Evolutionary conservation across 2,329 filamentous ascomycete genomes (phyloP), one percentile per base, ranked within the genome.

Genomic region (Fusarium sp.): DNA sequence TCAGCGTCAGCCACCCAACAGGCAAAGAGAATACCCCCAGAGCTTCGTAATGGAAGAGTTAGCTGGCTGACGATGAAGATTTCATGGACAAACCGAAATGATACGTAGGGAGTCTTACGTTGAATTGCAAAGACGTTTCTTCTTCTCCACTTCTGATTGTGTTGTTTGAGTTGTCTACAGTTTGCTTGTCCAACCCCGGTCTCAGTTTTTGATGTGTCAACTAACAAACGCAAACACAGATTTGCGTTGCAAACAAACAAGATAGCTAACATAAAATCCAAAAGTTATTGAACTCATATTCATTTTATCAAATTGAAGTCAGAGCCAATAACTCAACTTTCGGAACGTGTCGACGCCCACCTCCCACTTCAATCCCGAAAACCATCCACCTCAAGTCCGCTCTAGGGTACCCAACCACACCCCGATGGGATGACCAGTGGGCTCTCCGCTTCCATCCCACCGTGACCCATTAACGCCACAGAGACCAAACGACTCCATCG

Each of bases 371-470:
- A 22, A 9, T 18, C 8, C n/a, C 24, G 9, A 22, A 8, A 24
- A 3, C 2, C 9, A 14, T 24, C 18, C 25, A 42, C 18, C 8
- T 5, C 22, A 12, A 15, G 22, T 34, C 38, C 18, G 38, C 59
- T 52, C 12, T 20, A 20, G 38, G n/a, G 52, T 46, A 46, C 5
- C 18, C 7, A 1, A 5, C 10, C 0, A 22, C 9, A 6, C 10
- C 10, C 59, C 54, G 59, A 45, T 62, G 59, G 59, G 27, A 60
- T 50, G 5, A 32, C 57, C 57, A 45, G 40, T 63, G 59, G 59
- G 57, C 27, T 25, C 2, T 14, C 30, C 57, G 12, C 20, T 45
- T 14, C n/a, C n/a, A 50, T 40, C 59, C 57, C 57, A 62, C 56
- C 56, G 40, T 16, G 18, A 34, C 15, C n/a, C 25, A 61, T 9